These are phyloP conservation scores for Tricharina praecox DNA, from an alignment of 495 filamentous ascomycete species.

Conservation along the genomic window DNA sequence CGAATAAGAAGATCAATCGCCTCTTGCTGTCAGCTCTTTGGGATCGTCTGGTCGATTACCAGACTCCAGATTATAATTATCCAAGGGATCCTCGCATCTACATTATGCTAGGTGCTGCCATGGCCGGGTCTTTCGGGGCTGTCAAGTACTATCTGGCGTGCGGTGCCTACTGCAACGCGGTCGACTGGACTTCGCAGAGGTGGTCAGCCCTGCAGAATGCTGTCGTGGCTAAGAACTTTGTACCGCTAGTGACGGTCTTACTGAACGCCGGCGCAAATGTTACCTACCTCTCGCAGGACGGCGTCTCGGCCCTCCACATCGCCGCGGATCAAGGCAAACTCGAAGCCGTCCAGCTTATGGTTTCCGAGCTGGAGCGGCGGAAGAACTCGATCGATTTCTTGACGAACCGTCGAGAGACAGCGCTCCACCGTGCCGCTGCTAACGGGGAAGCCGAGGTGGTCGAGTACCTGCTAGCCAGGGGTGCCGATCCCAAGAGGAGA, in stretches of 20 bases:
- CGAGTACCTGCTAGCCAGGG: neutral
- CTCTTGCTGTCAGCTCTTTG: neutral
- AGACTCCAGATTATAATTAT: neutral
- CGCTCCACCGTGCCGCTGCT: neutral
- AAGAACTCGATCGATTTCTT: neutral
- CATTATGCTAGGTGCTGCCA: neutral
- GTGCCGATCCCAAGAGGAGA: neutral
- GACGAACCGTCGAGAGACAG: neutral
- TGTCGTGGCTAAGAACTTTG: neutral
- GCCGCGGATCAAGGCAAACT: neutral
- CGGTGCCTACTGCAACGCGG: neutral
- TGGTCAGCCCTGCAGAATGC: neutral
- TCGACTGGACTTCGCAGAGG: neutral
- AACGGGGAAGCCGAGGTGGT: neutral
- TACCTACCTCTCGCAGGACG: neutral
- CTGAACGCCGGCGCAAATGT: neutral
- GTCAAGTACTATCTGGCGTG: neutral
- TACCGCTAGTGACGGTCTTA: neutral
- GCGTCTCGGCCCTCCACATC: neutral
- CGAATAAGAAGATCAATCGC: neutral
- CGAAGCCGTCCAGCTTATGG: neutral
- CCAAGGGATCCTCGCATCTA: neutral
- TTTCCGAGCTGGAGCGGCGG: neutral
- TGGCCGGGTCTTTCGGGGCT: neutral
- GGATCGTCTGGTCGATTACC: neutral